Evolutionary conservation across 495 filamentous ascomycete genomes (phyloP), one percentile per base, ranked within the genome.

Genomic region (Hypoxylon cercidicola): DNA sequence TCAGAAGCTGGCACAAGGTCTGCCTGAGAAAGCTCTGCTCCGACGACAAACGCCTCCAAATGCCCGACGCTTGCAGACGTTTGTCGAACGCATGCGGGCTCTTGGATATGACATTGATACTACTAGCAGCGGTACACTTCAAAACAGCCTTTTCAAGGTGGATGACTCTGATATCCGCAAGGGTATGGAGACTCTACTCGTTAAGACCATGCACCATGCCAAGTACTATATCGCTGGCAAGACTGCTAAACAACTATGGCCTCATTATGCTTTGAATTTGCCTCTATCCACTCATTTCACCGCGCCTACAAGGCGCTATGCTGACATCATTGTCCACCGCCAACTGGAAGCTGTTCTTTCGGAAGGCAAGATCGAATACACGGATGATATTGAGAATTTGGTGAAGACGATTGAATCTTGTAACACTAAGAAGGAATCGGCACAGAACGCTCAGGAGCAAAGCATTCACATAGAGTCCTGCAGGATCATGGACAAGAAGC

Each of bases 371-470:
- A 83, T 90, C 53, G 94, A 97, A 64, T 97, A 96, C 75, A 86
- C 79, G 7, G 95, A 99, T 58, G 95, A 99, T 68, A 74, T 92
- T 45, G 95, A 99, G 68, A 88, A 85, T 44, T 79, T 99, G 25
- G 88, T 84, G 68, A 99, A 99, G 85, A 97, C 90, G 47, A 92
- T 93, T 16, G 95, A 99, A 74, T 88, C 91, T 60, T 97, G 93
- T 84, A 99, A 98, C 78, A 97, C 90, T 71, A 99, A 98, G 87
- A 99, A 99, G 75, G 95, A 99, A 71, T 98, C 95, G 4, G 94
- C 96, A 0, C 94, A 96, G 77, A 93, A 91, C 69, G 95, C 95
- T 9, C 95, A 98, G 72, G 95, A 99, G 75, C 95, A 99, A 79
- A 98, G 95, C 74, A 92, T 99, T 63, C 95, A 99, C 77, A 98